Conservation (phyloP, 1,284 basidiomycete species). For the Papiliotrema terrestris region DNA sequence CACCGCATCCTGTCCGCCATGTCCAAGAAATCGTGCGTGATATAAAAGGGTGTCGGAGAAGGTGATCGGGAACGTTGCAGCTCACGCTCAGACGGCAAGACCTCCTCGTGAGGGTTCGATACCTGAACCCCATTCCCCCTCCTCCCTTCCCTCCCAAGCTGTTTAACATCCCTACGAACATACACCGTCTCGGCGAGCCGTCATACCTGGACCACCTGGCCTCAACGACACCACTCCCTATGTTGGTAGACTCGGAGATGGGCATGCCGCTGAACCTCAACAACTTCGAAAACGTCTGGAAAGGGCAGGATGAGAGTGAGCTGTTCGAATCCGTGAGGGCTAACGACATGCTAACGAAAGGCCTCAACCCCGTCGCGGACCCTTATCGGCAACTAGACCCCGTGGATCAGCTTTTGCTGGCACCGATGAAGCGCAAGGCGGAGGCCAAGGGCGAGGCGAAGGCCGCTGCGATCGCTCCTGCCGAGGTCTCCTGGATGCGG, state of each 20-base stretch:
- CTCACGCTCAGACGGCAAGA: slow-evolving; percentile 51
- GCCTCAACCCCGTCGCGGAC: slow-evolving; percentile 67
- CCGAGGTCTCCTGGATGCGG: slow-evolving; percentile 79
- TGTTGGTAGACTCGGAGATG: slow-evolving; percentile 90
- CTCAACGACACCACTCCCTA: slow-evolving; percentile 74
- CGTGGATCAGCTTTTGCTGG: slow-evolving; percentile 33
- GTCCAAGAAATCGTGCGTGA: neutral
- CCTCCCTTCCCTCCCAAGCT: slow-evolving; percentile 94
- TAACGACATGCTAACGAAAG: slow-evolving; percentile 51
- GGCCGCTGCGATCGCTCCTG: slow-evolving; percentile 5
- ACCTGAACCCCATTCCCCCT: slow-evolving; percentile 84
- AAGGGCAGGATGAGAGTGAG: slow-evolving; percentile 68
- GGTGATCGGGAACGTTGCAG: slow-evolving; percentile 5
- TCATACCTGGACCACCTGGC: slow-evolving; percentile 77
- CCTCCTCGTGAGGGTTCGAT: slow-evolving; percentile 84
- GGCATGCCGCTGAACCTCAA: slow-evolving; percentile 90
- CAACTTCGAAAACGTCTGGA: slow-evolving; percentile 76
- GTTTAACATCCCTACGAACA: slow-evolving; percentile 78
- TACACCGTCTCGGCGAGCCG: slow-evolving; percentile 73
- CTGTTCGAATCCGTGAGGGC: slow-evolving; percentile 5
- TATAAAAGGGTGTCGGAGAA: too few species aligned
- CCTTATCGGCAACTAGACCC: slow-evolving; percentile 48
- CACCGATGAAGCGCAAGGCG: slow-evolving; percentile 22
- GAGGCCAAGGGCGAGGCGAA: slow-evolving; percentile 18
- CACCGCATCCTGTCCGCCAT: too few species aligned